Percentiles rank a stretch among this genome's conserved stretches.
These are phyloP conservation scores for Davidsoniella virescens DNA, from an alignment of 2,329 filamentous ascomycete species.

Conservation along the genomic window DNA sequence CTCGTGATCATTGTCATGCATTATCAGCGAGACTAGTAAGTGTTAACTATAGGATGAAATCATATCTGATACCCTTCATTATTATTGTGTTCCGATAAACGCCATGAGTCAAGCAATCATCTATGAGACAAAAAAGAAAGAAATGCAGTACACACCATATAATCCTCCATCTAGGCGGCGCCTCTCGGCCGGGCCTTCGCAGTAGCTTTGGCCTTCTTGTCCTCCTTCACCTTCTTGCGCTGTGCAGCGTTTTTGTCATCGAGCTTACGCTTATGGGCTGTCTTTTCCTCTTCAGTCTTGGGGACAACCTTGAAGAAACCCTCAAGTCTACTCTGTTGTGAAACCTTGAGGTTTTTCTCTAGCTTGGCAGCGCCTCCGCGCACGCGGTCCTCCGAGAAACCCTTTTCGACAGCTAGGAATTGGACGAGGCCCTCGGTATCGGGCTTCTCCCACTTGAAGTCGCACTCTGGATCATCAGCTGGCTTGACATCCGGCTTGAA, in stretches of 20 bases:
- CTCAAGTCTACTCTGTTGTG: constrained; percentile 80
- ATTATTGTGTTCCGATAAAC: too few species aligned
- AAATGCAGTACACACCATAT: too few species aligned
- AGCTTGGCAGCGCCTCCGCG: constrained; percentile 60
- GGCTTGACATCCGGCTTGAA: constrained; percentile 74
- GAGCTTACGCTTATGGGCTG: constrained; percentile 75
- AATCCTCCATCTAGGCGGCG: constrained; percentile 23
- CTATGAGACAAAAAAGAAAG: too few species aligned
- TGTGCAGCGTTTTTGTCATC: constrained; percentile 83
- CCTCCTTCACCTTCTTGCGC: constrained; percentile 89
- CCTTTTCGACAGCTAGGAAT: constrained; percentile 85
- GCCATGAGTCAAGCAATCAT: too few species aligned
- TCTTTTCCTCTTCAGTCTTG: constrained; percentile 76
- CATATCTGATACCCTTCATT: too few species aligned
- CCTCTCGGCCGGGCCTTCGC: constrained; percentile 74
- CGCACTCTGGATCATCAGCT: constrained; percentile 72
- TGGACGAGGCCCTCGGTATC: constrained; percentile 80
- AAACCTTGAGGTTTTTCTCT: constrained; percentile 78
- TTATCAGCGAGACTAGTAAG: too few species aligned
- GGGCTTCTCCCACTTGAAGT: constrained; percentile 95
- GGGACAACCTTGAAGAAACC: constrained; percentile 93
- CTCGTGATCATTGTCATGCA: too few species aligned
- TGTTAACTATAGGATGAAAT: too few species aligned
- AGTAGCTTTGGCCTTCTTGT: constrained; percentile 89
- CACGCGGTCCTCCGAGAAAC: constrained; percentile 90